Conservation (phyloP, 768 basidiomycete genomes). For the Amanita pallidorosea region DNA sequence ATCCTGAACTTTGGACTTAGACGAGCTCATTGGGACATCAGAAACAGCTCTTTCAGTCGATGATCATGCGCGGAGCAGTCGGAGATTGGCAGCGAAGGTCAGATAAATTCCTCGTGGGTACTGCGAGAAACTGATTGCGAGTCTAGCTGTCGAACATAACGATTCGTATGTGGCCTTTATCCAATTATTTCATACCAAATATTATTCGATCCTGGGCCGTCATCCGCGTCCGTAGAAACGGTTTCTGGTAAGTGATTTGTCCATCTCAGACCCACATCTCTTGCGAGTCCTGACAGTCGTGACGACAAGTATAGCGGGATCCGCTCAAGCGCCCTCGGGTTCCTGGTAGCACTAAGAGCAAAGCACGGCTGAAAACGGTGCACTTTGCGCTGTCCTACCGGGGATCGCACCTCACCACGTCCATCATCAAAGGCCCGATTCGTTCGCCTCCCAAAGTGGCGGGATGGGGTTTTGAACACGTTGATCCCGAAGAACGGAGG, state of each 20-base stretch:
- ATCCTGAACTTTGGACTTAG: too few species aligned
- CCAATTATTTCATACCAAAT: neutral
- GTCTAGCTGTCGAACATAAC: conserved; percentile 77
- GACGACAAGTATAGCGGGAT: conserved; percentile 73
- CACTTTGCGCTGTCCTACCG: conserved; percentile 84
- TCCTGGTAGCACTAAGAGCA: conserved; percentile 94
- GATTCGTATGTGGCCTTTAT: conserved; percentile 71
- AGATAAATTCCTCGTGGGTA: conserved; percentile 7
- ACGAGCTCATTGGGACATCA: neutral
- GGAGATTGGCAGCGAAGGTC: conserved; percentile 87
- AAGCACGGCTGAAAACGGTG: conserved; percentile 76
- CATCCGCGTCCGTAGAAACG: conserved; percentile 35
- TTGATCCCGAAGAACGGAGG: conserved; percentile 30
- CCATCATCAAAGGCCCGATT: conserved; percentile 81
- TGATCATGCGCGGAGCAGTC: conserved; percentile 96
- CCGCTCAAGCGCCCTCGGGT: conserved; percentile 89
- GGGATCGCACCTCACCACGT: conserved; percentile 71
- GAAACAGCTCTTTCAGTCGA: conserved; percentile 75
- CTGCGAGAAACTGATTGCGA: neutral
- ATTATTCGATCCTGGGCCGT: too few species aligned
- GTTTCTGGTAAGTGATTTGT: conserved; percentile 46
- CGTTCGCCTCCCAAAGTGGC: conserved; percentile 57
- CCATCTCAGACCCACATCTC: neutral
- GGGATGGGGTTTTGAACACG: conserved; percentile 82
- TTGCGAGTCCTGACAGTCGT: neutral